Evolutionary conservation across 805 yeast genomes (phyloP).

Genomic region (Blastobotrys muscicola): DNA sequence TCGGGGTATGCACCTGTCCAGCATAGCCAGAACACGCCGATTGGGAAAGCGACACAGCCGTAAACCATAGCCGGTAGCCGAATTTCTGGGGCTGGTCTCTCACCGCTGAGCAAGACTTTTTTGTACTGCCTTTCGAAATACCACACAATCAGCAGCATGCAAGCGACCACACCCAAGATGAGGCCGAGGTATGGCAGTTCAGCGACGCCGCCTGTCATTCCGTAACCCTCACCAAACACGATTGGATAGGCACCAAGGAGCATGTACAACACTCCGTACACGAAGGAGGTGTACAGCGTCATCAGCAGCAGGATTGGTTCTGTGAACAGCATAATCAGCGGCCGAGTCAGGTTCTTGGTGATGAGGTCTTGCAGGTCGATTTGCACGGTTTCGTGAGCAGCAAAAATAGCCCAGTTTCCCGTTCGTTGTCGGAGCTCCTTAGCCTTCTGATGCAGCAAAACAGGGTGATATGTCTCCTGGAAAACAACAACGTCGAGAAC

Average conservation of each 20-base stretch:
- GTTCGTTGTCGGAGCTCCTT: slow-evolving; percentile 51
- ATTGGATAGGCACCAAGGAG: slow-evolving; percentile 69
- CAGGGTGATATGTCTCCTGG: slow-evolving; percentile 69
- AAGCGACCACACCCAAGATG: slow-evolving; percentile 56
- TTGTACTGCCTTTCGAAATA: slow-evolving; percentile 46
- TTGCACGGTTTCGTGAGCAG: slow-evolving; percentile 60
- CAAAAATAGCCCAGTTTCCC: slow-evolving; percentile 75
- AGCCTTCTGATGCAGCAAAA: slow-evolving; percentile 56
- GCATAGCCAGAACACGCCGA: slow-evolving; percentile 76
- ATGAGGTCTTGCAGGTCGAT: slow-evolving; percentile 49
- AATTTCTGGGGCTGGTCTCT: slow-evolving; percentile 62
- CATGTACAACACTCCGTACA: slow-evolving; percentile 70
- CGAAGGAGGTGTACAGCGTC: slow-evolving; percentile 64
- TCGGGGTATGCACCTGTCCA: slow-evolving; percentile 78
- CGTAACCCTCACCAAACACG: slow-evolving; percentile 55
- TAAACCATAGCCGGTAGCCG: slow-evolving; percentile 68
- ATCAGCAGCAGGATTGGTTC: slow-evolving; percentile 69
- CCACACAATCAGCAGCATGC: slow-evolving; percentile 44
- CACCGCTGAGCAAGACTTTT: slow-evolving; percentile 37
- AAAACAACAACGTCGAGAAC: slow-evolving; percentile 36
- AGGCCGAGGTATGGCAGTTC: slow-evolving; percentile 75
- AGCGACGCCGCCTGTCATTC: slow-evolving; percentile 48
- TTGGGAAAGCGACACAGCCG: slow-evolving; percentile 62
- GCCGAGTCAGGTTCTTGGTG: slow-evolving; percentile 57
- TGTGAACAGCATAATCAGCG: slow-evolving; percentile 51